These are phyloP conservation scores for Oryza officinalis DNA, from an alignment of 176 grass and related monocot genomes.

Conservation along the genomic window DNA sequence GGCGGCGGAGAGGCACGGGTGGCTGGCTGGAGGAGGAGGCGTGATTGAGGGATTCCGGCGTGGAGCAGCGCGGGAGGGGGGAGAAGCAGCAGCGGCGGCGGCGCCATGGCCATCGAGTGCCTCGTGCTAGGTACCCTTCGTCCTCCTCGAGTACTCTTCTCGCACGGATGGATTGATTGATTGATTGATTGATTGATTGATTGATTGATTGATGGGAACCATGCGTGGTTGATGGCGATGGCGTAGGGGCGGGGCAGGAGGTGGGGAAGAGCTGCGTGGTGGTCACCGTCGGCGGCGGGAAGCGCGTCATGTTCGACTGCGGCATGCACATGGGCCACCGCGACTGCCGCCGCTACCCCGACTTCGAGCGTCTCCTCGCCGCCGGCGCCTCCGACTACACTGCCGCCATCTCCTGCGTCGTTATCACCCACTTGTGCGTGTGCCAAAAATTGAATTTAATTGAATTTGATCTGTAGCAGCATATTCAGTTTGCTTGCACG, in stretches of 20 bases:
- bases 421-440: constrained; percentile 91
- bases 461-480: background rate
- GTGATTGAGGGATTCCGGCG: no score
- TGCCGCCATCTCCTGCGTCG: constrained; percentile 66
- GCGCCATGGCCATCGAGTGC: constrained; percentile 83
- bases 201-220: background rate
- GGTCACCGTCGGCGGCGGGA: constrained; percentile 67
- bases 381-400: constrained; percentile 43
- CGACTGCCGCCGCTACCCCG: constrained; percentile 67
- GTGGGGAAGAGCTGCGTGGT: constrained; percentile 96
- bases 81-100: background rate
- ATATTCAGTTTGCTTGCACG: background rate
- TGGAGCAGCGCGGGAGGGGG: background rate
- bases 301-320: constrained; percentile 92
- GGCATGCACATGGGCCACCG: constrained; percentile 95
- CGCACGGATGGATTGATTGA: background rate
- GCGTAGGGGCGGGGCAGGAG: constrained; percentile 81
- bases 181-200: background rate
- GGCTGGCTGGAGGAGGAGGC: no score
- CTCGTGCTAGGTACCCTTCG: constrained; percentile 64
- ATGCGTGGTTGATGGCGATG: no score
- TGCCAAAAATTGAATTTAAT: background rate
- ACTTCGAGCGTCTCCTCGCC: constrained; percentile 58
- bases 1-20: no score
- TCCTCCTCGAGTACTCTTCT: background rate